These are phyloP conservation scores for Sclerospora graminicola DNA, from an alignment of 352 stramenopile genomes.

Conservation along the genomic window DNA sequence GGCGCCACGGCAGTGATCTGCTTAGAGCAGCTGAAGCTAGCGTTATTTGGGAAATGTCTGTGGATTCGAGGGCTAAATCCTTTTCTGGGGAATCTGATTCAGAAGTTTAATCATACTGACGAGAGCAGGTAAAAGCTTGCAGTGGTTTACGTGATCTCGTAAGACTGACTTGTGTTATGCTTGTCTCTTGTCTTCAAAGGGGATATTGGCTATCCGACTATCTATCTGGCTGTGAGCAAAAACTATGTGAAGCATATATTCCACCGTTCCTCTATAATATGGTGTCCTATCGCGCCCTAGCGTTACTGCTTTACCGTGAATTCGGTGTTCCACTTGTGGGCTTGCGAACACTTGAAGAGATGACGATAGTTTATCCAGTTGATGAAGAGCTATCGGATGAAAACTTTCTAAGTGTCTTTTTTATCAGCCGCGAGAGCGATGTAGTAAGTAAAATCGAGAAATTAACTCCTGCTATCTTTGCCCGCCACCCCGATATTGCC, in stretches of 20 bases:
- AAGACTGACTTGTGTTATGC: background rate
- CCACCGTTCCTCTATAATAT: constrained; percentile 44
- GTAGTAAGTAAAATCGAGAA: constrained; percentile 48
- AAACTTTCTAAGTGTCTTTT: constrained; percentile 51
- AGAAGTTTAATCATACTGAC: constrained; percentile 34
- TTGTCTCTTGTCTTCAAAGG: constrained; percentile 14
- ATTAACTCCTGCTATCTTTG: constrained; percentile 31
- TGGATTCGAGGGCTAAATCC: constrained; percentile 64
- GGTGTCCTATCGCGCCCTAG: constrained; percentile 35
- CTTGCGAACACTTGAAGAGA: constrained; percentile 43
- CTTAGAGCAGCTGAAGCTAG: constrained; percentile 61
- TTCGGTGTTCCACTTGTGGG: constrained; percentile 46
- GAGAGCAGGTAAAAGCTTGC: constrained; percentile 26
- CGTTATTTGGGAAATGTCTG: constrained; percentile 61
- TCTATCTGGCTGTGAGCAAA: constrained; percentile 38
- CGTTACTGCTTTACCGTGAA: constrained; percentile 55
- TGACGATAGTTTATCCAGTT: constrained; percentile 37
- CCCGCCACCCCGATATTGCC: constrained; percentile 38
- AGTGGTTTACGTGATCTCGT: background rate
- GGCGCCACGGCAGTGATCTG: constrained; percentile 64
- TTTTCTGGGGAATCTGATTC: constrained; percentile 68
- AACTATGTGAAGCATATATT: constrained; percentile 45
- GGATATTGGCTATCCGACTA: constrained; percentile 60
- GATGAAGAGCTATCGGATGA: constrained; percentile 33
- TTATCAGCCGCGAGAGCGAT: constrained; percentile 40